Percentiles rank a stretch among this genome's conserved stretches.
Evolutionary conservation across 495 filamentous ascomycete genomes (phyloP).

Genomic region (Terfezia boudieri): DNA sequence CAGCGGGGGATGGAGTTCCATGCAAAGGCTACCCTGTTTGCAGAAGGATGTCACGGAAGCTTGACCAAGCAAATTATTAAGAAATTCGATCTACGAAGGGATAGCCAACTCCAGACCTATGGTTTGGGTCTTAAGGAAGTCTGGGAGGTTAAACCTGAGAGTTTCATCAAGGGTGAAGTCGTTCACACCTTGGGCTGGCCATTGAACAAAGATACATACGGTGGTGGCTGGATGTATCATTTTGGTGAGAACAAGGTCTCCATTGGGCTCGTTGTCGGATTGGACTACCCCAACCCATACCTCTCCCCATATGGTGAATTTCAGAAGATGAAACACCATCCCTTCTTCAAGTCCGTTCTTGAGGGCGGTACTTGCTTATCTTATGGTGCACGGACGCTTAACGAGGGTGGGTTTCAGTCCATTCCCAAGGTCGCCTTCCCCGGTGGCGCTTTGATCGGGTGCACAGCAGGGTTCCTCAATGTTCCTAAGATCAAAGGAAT

Average conservation of each 20-base stretch:
- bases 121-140: conserved; percentile 89
- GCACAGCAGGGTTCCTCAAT: conserved; percentile 91
- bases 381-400: conserved; percentile 79
- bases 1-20: conserved; percentile 98
- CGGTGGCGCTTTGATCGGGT: conserved; percentile 85
- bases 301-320: conserved; percentile 90
- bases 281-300: conserved; percentile 96
- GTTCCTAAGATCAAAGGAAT: conserved; percentile 98
- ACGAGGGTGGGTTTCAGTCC: conserved; percentile 92
- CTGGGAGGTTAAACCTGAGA: conserved; percentile 88
- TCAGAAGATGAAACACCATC: conserved; percentile 97
- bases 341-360: conserved; percentile 55
- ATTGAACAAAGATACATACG: conserved; percentile 70
- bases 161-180: conserved; percentile 69
- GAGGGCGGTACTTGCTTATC: conserved; percentile 95
- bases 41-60: conserved; percentile 89
- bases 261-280: conserved; percentile 75
- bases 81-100: conserved; percentile 74
- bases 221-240: conserved; percentile 96
- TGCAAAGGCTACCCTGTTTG: conserved; percentile 78
- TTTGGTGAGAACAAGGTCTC: conserved; percentile 65
- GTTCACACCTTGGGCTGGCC: conserved; percentile 89
- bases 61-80: conserved; percentile 88
- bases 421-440: conserved; percentile 94
- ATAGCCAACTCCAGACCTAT: conserved; percentile 75